Evolutionary conservation across 768 basidiomycete species (phyloP).

Genomic region (Lepiota brunneoincarnata): DNA sequence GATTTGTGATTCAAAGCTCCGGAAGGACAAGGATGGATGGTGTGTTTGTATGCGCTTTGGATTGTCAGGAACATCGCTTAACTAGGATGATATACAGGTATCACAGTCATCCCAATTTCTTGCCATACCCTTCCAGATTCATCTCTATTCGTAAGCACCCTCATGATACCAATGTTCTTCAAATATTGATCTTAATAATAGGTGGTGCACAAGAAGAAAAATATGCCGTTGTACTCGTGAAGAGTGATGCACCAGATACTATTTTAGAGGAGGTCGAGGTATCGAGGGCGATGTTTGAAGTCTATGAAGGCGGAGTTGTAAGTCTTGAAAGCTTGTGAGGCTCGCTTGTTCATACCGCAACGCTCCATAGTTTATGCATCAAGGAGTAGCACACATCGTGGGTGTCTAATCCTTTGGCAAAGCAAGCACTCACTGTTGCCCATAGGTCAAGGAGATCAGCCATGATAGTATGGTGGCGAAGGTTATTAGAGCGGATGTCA

Average conservation of each 20-base stretch:
- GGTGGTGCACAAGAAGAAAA: slow-evolving; percentile 73
- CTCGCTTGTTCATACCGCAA: background rate
- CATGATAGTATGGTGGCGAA: slow-evolving; percentile 76
- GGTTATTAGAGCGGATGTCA: slow-evolving; percentile 72
- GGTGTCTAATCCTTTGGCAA: slow-evolving; percentile 13
- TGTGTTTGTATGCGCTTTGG: slow-evolving; percentile 26
- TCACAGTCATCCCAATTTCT: slow-evolving; percentile 74
- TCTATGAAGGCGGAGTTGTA: slow-evolving; percentile 88
- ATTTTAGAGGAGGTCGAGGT: slow-evolving; percentile 82
- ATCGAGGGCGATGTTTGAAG: slow-evolving; percentile 81
- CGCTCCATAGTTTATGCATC: slow-evolving; percentile 72
- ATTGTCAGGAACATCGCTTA: background rate
- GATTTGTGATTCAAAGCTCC: slow-evolving; percentile 60
- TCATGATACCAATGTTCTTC: background rate
- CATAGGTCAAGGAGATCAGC: slow-evolving; percentile 72
- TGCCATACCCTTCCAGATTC: slow-evolving; percentile 73
- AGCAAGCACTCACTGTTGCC: background rate
- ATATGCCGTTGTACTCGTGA: slow-evolving; percentile 72
- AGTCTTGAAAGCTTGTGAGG: slow-evolving; percentile 16
- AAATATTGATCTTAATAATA: slow-evolving; percentile 15
- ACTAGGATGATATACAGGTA: slow-evolving; percentile 47
- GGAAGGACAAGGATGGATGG: slow-evolving; percentile 81
- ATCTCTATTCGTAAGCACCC: slow-evolving; percentile 58
- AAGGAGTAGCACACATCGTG: slow-evolving; percentile 79
- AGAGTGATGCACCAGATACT: slow-evolving; percentile 32